These are phyloP conservation scores for Delphinella strobiligena DNA, from an alignment of 2,329 filamentous ascomycete species.

Conservation along the genomic window DNA sequence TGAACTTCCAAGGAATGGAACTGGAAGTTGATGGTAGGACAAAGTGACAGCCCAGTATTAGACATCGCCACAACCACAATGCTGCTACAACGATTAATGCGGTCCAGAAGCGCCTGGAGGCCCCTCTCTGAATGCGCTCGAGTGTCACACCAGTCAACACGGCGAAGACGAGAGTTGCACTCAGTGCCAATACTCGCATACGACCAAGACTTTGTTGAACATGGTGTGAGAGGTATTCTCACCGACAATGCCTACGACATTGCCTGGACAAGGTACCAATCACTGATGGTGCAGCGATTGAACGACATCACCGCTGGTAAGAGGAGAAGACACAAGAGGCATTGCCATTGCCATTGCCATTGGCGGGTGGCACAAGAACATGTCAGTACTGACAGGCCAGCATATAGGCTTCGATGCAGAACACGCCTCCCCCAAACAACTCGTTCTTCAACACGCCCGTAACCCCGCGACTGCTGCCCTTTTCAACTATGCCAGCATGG, in stretches of 20 bases:
- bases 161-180: background rate
- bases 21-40: no score
- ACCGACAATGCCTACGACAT: conserved; percentile 57
- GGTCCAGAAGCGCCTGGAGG: conserved; percentile 4
- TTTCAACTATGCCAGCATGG: conserved; percentile 97
- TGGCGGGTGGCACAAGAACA: no score
- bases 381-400: background rate
- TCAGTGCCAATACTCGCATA: conserved; percentile 8
- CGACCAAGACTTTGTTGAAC: conserved; percentile 4
- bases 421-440: conserved; percentile 48
- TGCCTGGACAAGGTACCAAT: conserved; percentile 76
- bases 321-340: conserved; percentile 12
- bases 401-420: conserved; percentile 51
- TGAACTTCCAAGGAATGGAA: no score
- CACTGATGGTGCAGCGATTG: conserved; percentile 59
- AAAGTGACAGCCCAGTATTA: background rate
- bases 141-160: background rate
- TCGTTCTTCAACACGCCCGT: conserved; percentile 66
- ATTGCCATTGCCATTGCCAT: conserved; percentile 1
- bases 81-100: conserved; percentile 5
- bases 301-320: conserved; percentile 63
- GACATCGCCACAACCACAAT: conserved; percentile 2
- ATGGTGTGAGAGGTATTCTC: conserved; percentile 43
- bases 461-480: conserved; percentile 62
- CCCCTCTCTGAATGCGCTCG: conserved; percentile 1